phyloP scores from a whole-genome alignment of 148 eudicot species.

The Chenopodium berlandieri region DNA sequence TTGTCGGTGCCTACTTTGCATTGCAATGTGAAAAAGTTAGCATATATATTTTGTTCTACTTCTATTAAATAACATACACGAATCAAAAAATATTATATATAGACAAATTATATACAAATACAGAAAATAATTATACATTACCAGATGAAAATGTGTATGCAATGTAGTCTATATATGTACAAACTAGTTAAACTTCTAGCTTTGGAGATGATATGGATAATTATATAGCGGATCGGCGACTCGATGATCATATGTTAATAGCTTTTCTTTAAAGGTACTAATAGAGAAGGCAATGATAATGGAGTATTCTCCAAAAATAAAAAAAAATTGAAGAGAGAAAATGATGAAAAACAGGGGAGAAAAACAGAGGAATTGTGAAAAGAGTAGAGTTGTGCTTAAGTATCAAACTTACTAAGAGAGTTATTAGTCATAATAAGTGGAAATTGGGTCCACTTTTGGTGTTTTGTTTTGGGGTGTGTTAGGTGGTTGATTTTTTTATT shows the following conservation, averaged over 20 bases:
- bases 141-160: too few species aligned
- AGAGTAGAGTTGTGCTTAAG: not conserved
- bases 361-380: not conserved
- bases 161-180: too few species aligned
- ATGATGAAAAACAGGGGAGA: not conserved
- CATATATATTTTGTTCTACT: not conserved
- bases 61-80: not conserved
- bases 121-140: too few species aligned
- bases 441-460: not conserved
- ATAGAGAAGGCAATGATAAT: not conserved
- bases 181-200: too few species aligned
- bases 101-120: too few species aligned
- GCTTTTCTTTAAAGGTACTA: slow-evolving; percentile 18
- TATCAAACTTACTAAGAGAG: not conserved
- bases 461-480: not conserved
- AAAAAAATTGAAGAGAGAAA: not conserved
- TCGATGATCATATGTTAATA: not conserved
- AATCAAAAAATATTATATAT: not conserved
- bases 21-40: too few species aligned
- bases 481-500: not conserved
- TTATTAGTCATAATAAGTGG: not conserved
- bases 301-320: not conserved
- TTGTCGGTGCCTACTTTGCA: slow-evolving; percentile 1
- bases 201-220: too few species aligned
- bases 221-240: too few species aligned